phyloP scores from a whole-genome alignment of 2,329 filamentous ascomycete genomes.

The Monilinia polystroma region DNA sequence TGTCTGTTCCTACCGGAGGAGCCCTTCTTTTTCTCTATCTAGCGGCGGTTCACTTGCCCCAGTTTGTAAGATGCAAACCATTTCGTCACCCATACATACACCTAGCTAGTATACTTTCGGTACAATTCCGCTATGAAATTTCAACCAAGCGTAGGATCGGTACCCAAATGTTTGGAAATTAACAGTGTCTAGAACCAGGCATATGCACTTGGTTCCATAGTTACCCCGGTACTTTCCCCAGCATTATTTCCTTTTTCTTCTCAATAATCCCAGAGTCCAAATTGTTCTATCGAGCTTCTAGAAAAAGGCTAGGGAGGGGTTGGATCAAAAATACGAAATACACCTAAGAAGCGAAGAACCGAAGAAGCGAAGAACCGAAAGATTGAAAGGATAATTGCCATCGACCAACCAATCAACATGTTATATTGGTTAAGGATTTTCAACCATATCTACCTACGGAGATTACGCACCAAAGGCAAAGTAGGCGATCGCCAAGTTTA shows the following conservation, averaged over 20 bases:
- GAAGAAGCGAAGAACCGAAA: too few relatives aligned
- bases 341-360: too few relatives aligned
- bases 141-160: conserved; percentile 1
- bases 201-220: not conserved
- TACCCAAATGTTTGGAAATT: conserved; percentile 9
- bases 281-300: not conserved
- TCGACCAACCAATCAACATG: not conserved
- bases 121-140: not conserved
- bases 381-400: not conserved
- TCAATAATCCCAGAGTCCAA: conserved; percentile 1
- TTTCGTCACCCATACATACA: not conserved
- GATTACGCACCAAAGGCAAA: not conserved
- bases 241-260: not conserved
- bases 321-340: too few relatives aligned
- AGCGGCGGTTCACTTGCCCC: not conserved
- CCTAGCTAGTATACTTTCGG: not conserved
- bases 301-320: not conserved
- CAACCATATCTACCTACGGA: not conserved
- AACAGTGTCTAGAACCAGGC: not conserved
- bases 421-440: not conserved
- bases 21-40: not conserved
- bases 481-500: not conserved
- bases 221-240: conserved; percentile 8
- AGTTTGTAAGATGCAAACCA: not conserved
- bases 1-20: conserved; percentile 2